These are phyloP conservation scores for Polyplosphaeria fusca DNA, from an alignment of 495 filamentous ascomycete genomes.

Conservation along the genomic window DNA sequence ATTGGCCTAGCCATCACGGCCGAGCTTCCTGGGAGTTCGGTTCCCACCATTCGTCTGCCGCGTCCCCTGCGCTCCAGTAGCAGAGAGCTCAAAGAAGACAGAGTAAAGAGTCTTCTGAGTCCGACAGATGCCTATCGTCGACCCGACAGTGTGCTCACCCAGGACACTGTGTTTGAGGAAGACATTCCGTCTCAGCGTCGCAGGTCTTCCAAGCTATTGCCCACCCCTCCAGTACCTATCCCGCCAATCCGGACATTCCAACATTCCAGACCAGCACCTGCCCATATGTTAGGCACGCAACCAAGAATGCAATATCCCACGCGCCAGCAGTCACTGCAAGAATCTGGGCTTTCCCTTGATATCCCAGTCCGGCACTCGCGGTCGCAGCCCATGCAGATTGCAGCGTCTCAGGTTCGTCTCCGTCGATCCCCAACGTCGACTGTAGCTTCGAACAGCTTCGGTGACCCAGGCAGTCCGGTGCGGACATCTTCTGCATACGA, in stretches of 20 bases:
- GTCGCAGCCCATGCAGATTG: conserved; percentile 3
- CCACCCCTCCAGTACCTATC: conserved; percentile 22
- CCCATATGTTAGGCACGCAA: not conserved
- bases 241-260: conserved; percentile 26
- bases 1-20: conserved; percentile 33
- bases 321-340: not conserved
- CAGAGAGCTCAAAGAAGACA: conserved; percentile 2
- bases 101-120: conserved; percentile 10
- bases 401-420: not conserved
- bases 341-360: conserved; percentile 23
- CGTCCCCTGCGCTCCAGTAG: not conserved
- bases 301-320: not conserved
- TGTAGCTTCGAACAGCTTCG: not conserved
- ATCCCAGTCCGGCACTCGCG: conserved; percentile 34
- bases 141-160: conserved; percentile 20
- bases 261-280: conserved; percentile 15
- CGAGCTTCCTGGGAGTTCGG: conserved; percentile 20
- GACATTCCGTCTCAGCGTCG: conserved; percentile 14
- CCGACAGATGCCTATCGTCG: not conserved
- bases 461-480: not conserved
- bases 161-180: conserved; percentile 34
- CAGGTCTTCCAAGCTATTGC: conserved; percentile 15
- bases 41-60: not conserved
- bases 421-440: not conserved
- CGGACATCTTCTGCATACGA: conserved; percentile 1